phyloP scores from a whole-genome alignment of 768 basidiomycete genomes.

The Amanita thiersii region DNA sequence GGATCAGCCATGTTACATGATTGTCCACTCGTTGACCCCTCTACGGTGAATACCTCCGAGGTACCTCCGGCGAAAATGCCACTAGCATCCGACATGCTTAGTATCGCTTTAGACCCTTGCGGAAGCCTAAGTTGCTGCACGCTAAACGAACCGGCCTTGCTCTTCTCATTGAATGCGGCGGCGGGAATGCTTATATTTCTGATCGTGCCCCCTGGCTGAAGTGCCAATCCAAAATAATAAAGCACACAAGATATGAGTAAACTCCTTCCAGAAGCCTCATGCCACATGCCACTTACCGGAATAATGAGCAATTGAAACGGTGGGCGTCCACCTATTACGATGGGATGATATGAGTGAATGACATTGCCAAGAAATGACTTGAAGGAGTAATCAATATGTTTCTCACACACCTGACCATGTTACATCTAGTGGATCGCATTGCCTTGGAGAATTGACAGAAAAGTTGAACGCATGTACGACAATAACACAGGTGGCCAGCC shows the following conservation, averaged over 20 bases:
- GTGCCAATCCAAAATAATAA: slow-evolving; percentile 29
- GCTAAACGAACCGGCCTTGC: slow-evolving; percentile 14
- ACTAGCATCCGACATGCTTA: slow-evolving; percentile 21
- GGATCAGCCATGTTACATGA: slow-evolving; percentile 18
- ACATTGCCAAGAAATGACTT: neutral
- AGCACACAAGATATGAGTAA: slow-evolving; percentile 16
- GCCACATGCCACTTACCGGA: slow-evolving; percentile 13
- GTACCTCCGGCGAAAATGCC: slow-evolving; percentile 19
- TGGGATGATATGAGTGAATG: neutral
- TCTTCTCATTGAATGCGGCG: slow-evolving; percentile 10
- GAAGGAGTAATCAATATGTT: no score
- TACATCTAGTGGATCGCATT: slow-evolving; percentile 17
- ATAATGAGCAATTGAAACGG: slow-evolving; percentile 20
- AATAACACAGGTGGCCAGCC: neutral
- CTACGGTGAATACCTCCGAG: slow-evolving; percentile 15
- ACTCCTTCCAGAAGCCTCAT: neutral
- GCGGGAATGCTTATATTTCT: slow-evolving; percentile 19
- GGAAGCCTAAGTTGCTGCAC: slow-evolving; percentile 10
- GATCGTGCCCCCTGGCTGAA: slow-evolving; percentile 16
- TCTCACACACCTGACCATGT: slow-evolving; percentile 18
- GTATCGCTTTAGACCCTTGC: slow-evolving; percentile 11
- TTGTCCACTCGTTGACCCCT: slow-evolving; percentile 9
- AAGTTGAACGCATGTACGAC: slow-evolving; percentile 15
- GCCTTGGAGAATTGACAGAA: slow-evolving; percentile 14
- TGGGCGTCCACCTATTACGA: slow-evolving; percentile 16